These are phyloP conservation scores for Gynandropsis gynandra DNA, from an alignment of 345 rosid species.

Conservation along the genomic window DNA sequence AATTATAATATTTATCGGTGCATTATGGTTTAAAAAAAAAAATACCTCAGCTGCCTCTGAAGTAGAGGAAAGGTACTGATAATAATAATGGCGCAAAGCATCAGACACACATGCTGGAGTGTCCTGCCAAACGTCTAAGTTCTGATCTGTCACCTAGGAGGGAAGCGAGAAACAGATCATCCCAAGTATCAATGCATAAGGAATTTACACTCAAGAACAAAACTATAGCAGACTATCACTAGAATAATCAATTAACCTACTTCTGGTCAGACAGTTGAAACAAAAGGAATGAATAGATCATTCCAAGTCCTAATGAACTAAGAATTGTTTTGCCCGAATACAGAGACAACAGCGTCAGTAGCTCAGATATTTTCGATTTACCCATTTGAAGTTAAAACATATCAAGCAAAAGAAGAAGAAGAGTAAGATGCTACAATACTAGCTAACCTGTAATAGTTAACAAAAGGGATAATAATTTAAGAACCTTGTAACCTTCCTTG, in stretches of 20 bases:
- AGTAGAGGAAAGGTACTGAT: slow-evolving; percentile 94
- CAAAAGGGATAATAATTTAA: too few relatives aligned
- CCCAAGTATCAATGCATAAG: slow-evolving; percentile 2
- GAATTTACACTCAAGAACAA: slow-evolving; percentile 7
- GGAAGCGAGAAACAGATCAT: slow-evolving; percentile 18
- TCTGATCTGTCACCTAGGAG: slow-evolving; percentile 87
- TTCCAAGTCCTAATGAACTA: not conserved
- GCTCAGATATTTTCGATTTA: not conserved
- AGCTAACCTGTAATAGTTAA: too few relatives aligned
- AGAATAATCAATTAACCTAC: slow-evolving; percentile 12
- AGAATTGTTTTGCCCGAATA: slow-evolving; percentile 5
- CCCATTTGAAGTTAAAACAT: not conserved
- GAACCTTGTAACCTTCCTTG: too few relatives aligned
- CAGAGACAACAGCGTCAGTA: slow-evolving; percentile 1
- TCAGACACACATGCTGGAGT: slow-evolving; percentile 82
- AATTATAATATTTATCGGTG: slow-evolving; percentile 1
- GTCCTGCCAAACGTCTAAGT: slow-evolving; percentile 80
- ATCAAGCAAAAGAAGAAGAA: slow-evolving; percentile 1
- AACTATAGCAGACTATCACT: not conserved
- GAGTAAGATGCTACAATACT: too few relatives aligned
- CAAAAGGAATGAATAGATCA: not conserved
- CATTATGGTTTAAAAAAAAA: slow-evolving; percentile 11
- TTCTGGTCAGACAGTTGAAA: not conserved
- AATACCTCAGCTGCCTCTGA: slow-evolving; percentile 89
- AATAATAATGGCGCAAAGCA: slow-evolving; percentile 91